Evolutionary conservation across 345 rosid genomes (phyloP).

Genomic region (Capsella bursapastoris): DNA sequence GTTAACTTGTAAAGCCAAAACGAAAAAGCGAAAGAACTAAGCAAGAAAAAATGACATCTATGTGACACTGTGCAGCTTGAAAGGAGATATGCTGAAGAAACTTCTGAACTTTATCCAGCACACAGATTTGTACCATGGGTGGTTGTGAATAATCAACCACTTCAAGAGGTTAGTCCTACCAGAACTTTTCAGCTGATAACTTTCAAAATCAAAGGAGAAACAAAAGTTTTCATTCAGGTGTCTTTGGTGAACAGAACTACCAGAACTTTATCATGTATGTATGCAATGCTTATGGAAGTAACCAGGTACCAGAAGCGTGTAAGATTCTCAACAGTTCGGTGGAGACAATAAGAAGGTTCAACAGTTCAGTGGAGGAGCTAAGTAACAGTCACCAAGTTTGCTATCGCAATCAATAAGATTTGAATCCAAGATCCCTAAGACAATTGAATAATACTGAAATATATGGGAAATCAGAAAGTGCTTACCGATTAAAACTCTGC

Average conservation of each 20-base stretch:
- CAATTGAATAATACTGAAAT: constrained; percentile 1
- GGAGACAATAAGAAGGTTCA: constrained; percentile 32
- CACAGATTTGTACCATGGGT: constrained; percentile 76
- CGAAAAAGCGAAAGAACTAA: background rate
- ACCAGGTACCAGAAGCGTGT: constrained; percentile 57
- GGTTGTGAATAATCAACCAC: constrained; percentile 62
- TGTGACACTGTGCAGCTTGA: constrained; percentile 52
- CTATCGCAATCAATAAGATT: constrained; percentile 24
- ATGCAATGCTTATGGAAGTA: constrained; percentile 65
- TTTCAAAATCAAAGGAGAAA: constrained; percentile 13
- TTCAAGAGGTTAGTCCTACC: constrained; percentile 50
- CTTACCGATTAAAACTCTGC: background rate
- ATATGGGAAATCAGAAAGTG: constrained; percentile 15
- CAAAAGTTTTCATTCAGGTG: background rate
- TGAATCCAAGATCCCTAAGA: constrained; percentile 13
- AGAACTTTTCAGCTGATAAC: background rate
- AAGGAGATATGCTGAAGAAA: constrained; percentile 55
- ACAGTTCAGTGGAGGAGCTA: constrained; percentile 37
- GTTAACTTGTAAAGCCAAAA: background rate
- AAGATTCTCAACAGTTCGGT: constrained; percentile 25
- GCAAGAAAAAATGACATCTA: background rate
- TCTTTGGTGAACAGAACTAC: constrained; percentile 54
- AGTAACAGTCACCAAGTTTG: constrained; percentile 37
- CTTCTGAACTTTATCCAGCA: constrained; percentile 58
- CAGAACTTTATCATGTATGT: constrained; percentile 53